Evolutionary conservation across 1,284 basidiomycete species (phyloP), one percentile per base, ranked within the genome.

Genomic region (Rhizoctonia solani): DNA sequence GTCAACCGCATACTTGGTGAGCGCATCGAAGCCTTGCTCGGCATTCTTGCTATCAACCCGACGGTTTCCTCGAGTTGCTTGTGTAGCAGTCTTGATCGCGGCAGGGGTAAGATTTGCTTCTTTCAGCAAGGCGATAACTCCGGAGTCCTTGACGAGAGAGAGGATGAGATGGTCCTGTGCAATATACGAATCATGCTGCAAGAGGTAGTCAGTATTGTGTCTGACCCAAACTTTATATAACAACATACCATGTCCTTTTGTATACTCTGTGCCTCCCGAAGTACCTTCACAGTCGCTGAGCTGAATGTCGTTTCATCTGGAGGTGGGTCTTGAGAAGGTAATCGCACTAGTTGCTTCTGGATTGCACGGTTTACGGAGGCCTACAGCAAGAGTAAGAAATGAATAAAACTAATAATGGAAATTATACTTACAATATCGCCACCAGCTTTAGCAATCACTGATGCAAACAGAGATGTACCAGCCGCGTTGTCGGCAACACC

Each of bases 101-200:
- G 87, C 85, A 68, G 89, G 86, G 0, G 85, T 92, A 11, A 94
- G 81, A 14, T 83, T 82, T 3, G 85, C 83, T 69, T 93, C 91
- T 75, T 92, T 93, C 71, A 96, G 78, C 6, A 92, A 76, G 34
- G 81, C 75, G 8, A 81, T 75, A 69, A 95, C 85, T 1, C 83
- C 82, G 1, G 85, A 68, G 70, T 95, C 91, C 71, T 91, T 70
- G 46, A 71, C 47, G 8, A 71, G 56, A 1, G 91, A 93, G 50
- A 90, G 79, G 30, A 92, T 75, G 30, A 93, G 77, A 74, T 87
- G 90, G 72, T 98, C 95, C 76, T 97, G 90, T 0, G 95, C 95
- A 16, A 30, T 27, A 30, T 8, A 58, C 47, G 41, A 74, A 32
- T 52, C 69, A 68, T 59, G 76, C 69, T 32, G 73, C 58, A 63